Conservation (phyloP, 768 basidiomycete genomes). For the Cystoderma amianthinum region DNA sequence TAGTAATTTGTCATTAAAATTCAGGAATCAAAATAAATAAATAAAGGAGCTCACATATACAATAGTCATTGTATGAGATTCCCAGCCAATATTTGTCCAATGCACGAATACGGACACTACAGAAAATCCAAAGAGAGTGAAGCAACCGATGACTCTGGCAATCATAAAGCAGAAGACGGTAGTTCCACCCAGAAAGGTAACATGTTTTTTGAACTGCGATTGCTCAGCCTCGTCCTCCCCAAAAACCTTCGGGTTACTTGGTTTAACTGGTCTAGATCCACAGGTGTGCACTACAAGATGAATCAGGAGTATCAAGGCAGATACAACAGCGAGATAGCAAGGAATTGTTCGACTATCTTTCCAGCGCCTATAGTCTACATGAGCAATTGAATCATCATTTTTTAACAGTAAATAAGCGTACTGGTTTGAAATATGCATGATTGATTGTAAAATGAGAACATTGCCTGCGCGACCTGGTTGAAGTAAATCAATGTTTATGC, state of each 20-base stretch:
- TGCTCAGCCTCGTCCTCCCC: background rate
- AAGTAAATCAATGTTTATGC: no score
- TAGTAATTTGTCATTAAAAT: slow-evolving; percentile 8
- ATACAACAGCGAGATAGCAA: background rate
- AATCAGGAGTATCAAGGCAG: background rate
- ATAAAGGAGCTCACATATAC: background rate
- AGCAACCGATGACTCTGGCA: background rate
- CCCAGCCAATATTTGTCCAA: background rate
- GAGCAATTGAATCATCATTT: no score
- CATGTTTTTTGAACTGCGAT: background rate
- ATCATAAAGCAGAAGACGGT: background rate
- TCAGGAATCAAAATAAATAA: background rate
- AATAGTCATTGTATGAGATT: background rate
- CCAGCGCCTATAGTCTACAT: background rate
- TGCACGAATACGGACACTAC: background rate
- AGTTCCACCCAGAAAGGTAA: background rate
- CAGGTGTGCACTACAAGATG: background rate
- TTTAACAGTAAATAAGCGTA: no score
- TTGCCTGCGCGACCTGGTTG: no score
- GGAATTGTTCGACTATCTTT: background rate
- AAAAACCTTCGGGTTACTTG: background rate
- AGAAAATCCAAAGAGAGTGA: background rate
- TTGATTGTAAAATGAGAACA: no score
- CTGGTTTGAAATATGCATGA: no score
- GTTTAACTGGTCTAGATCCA: background rate